Evolutionary conservation across 768 basidiomycete species (phyloP).

Genomic region (Hygrocybe coccinea): DNA sequence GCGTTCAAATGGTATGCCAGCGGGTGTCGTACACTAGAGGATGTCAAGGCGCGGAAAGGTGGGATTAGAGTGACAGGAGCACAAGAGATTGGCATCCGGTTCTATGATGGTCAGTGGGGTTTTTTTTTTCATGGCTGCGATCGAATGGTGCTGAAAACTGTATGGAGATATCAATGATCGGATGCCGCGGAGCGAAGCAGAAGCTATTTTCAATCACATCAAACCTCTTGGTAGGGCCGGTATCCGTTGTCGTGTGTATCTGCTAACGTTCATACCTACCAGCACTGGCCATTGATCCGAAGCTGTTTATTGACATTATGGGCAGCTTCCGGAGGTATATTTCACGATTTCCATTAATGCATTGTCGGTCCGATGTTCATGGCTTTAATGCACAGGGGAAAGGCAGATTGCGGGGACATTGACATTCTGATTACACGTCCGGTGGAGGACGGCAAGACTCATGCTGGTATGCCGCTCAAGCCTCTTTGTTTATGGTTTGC

Average conservation of each 20-base stretch:
- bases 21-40: conserved; percentile 76
- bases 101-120: conserved; percentile 56
- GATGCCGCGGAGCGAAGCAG: conserved; percentile 81
- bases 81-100: conserved; percentile 64
- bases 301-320: conserved; percentile 80
- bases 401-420: conserved; percentile 82
- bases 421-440: conserved; percentile 83
- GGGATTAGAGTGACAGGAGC: conserved; percentile 55
- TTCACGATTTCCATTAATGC: conserved; percentile 2
- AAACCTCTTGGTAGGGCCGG: conserved; percentile 55
- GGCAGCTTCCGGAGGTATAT: conserved; percentile 76
- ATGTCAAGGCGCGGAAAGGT: conserved; percentile 54
- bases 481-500: conserved; percentile 2
- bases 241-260: conserved; percentile 2
- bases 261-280: not conserved
- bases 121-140: not conserved
- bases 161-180: conserved; percentile 70
- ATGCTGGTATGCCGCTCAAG: conserved; percentile 46
- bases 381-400: conserved; percentile 49
- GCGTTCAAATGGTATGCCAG: conserved; percentile 70
- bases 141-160: not conserved
- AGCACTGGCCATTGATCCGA: conserved; percentile 70
- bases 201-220: conserved; percentile 66
- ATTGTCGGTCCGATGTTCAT: not conserved
- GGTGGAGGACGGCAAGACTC: conserved; percentile 65